A percentile compares a stretch with the other conserved stretches of the same genome.
phyloP scores from a whole-genome alignment of 352 stramenopile genomes.

The Pythium biforme region DNA sequence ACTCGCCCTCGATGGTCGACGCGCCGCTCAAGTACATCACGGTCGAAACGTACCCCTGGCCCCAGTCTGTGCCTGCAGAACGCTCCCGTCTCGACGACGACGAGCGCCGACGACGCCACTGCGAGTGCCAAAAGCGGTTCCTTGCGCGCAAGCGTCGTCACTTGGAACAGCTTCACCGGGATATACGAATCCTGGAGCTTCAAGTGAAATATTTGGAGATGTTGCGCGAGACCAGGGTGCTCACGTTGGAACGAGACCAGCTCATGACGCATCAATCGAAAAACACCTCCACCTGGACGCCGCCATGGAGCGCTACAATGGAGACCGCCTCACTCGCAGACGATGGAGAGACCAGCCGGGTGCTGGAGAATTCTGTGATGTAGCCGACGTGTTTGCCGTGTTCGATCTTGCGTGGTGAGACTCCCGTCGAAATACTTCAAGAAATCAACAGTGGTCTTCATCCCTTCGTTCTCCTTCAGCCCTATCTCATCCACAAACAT shows the following conservation, averaged over 20 bases:
- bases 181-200: neutral
- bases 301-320: neutral
- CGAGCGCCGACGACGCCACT: neutral
- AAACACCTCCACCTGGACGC: neutral
- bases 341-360: neutral
- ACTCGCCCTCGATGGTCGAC: neutral
- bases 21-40: conserved; percentile 6
- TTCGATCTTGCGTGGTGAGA: neutral
- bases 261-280: neutral
- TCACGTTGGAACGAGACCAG: neutral
- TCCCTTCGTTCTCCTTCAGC: neutral
- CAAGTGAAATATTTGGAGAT: neutral
- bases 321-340: neutral
- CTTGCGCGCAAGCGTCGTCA: neutral
- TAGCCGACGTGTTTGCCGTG: neutral
- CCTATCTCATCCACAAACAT: neutral
- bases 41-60: neutral
- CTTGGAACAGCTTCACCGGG: neutral
- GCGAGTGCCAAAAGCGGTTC: conserved; percentile 9
- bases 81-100: neutral
- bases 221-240: neutral
- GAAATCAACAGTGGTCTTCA: neutral
- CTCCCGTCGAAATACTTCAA: neutral
- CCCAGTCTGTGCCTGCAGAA: neutral
- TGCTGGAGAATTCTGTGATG: neutral